phyloP scores from a whole-genome alignment of 768 basidiomycete species.

The Pleurotus salmoneostramineus region DNA sequence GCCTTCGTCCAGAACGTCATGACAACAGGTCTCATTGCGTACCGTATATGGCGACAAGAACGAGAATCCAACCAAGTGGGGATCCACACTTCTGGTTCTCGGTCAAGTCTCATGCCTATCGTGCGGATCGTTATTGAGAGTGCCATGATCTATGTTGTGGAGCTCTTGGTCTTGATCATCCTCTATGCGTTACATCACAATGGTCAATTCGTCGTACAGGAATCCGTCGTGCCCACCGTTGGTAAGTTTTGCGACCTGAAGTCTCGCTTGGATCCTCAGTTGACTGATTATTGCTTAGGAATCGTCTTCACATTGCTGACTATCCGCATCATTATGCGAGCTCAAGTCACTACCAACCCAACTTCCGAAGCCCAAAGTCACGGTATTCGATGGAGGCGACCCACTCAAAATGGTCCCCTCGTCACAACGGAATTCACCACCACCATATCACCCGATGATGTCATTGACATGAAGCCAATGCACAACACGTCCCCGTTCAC shows the following conservation, averaged over 20 bases:
- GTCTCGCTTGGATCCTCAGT: not conserved
- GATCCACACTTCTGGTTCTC: not conserved
- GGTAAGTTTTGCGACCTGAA: not conserved
- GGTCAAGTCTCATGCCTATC: constrained; percentile 12
- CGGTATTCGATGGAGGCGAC: not conserved
- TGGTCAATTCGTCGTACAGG: constrained; percentile 10
- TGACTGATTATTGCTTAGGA: not conserved
- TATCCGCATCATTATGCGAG: constrained; percentile 3
- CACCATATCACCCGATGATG: not conserved
- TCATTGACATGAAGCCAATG: constrained; percentile 6
- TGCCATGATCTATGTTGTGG: constrained; percentile 12
- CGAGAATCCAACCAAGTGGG: constrained; percentile 1
- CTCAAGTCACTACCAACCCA: not conserved
- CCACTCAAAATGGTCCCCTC: not conserved
- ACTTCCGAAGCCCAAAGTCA: not conserved
- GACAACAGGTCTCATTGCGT: constrained; percentile 36
- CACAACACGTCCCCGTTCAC: not conserved
- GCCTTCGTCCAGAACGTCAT: constrained; percentile 38
- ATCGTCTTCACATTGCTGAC: constrained; percentile 8
- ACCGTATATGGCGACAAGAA: constrained; percentile 28
- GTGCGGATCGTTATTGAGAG: constrained; percentile 14
- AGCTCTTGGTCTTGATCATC: constrained; percentile 12
- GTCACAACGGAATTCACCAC: not conserved
- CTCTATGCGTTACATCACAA: constrained; percentile 11
- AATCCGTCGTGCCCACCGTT: constrained; percentile 7